Percentiles rank a stretch among this genome's conserved stretches.
Conservation (phyloP, 306 rosid species). For the Cicer cuneatum region DNA sequence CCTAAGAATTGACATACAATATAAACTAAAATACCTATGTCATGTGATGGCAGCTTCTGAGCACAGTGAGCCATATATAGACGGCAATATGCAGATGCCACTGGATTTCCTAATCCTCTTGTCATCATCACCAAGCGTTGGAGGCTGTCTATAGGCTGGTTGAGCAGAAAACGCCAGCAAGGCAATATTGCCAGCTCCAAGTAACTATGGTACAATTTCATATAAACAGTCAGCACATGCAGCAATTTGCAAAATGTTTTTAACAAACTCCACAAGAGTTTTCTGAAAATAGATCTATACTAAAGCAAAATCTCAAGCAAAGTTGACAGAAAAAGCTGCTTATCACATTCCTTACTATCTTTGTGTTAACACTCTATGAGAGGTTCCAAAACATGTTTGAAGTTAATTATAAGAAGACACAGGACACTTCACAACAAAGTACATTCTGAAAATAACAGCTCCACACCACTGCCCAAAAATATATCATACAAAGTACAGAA, state of each 20-base stretch:
- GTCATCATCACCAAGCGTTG: constrained; percentile 84
- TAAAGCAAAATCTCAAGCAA: constrained; percentile 23
- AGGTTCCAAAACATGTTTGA: constrained; percentile 28
- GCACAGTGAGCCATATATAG: constrained; percentile 76
- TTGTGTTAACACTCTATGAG: constrained; percentile 3
- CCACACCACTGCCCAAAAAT: constrained; percentile 26
- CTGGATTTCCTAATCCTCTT: constrained; percentile 91
- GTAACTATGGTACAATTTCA: constrained; percentile 64
- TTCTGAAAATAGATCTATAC: constrained; percentile 15
- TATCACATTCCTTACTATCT: constrained; percentile 27
- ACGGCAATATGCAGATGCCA: constrained; percentile 88
- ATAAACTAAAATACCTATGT: constrained; percentile 62
- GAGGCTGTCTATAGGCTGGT: constrained; percentile 65
- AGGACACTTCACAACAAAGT: constrained; percentile 13
- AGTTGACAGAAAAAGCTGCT: constrained; percentile 25
- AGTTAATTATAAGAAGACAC: constrained; percentile 13
- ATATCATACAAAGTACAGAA: constrained; percentile 1
- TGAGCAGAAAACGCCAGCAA: constrained; percentile 82
- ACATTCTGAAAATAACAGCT: constrained; percentile 27
- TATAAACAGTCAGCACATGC: constrained; percentile 38
- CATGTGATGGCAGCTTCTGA: constrained; percentile 73
- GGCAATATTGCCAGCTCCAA: constrained; percentile 95
- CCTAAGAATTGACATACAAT: constrained; percentile 12
- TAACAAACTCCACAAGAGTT: constrained; percentile 17
- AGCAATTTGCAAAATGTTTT: constrained; percentile 24